Evolutionary conservation across 2,329 filamentous ascomycete genomes (phyloP), one percentile per base, ranked within the genome.

Genomic region (Fusarium annulatum): DNA sequence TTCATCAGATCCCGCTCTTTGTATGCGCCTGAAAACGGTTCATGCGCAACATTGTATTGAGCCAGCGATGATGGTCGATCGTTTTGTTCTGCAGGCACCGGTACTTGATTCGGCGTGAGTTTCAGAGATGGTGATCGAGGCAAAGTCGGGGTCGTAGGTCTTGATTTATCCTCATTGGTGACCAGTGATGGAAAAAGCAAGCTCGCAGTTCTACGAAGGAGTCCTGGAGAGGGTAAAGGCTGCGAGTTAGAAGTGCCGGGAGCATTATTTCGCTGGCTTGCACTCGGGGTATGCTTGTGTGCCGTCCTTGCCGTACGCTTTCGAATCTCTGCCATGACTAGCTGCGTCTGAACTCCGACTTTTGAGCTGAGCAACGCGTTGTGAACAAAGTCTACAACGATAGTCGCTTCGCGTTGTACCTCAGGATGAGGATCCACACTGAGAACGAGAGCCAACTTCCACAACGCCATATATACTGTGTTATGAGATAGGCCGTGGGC

Each of bases 381-480:
- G 79, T 98, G 92, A 33, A 98, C 88, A 77, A 93, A 94, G 81
- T 99, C 96, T 36, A 97, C 90, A 49, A 98, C 91, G n/a, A 92
- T 87, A 10, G 91, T 91, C 15, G 95, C 96, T 80, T 96, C 93
- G 73, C 92, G 89, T 71, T 97, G 93, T 39, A 98, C 94, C 79
- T 98, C 96, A 3, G 96, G 95, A 79, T 98, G 95, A 45, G 96
- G 96, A 79, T 99, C 96, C 23, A 97, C 94, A 49, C 94, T 96
- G 81, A 98, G 88, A 71, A 97, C 94, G 67, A 98, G 86, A 48
- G 97, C 88, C 78, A 98, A 94, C 81, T 97, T 96, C 96, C 96
- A 99, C 71, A 97, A 93, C 2, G 95, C 93, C 36, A 95, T 93
- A 81, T 97, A 98, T 23, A 97, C 93, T 0, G 95, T 97, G 79